Conservation (phyloP, 441 rosid species). For the Bocquillonia castaneifolia region DNA sequence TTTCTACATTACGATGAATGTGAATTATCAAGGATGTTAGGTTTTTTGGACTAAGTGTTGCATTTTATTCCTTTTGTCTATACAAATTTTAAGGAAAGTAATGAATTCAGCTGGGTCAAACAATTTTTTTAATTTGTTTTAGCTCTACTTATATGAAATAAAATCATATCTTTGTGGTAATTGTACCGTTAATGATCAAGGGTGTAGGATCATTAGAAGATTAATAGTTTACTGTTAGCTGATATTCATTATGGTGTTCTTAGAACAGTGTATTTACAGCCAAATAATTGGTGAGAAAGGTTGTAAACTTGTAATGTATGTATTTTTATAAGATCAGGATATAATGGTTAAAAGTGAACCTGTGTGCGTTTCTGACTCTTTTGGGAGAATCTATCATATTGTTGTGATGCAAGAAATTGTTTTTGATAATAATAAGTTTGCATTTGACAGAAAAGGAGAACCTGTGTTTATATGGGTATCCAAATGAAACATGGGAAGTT, state of each 20-base stretch:
- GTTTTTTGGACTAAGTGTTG: background rate
- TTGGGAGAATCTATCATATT: background rate
- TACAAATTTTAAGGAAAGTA: background rate
- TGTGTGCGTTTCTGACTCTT: background rate
- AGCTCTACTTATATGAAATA: background rate
- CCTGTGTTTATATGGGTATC: conserved; percentile 84
- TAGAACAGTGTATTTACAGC: background rate
- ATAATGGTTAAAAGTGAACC: background rate
- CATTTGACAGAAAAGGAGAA: conserved; percentile 75
- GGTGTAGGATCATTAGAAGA: background rate
- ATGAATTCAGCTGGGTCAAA: background rate
- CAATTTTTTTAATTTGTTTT: background rate
- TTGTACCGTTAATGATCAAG: background rate
- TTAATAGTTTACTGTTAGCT: background rate
- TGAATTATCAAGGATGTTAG: background rate
- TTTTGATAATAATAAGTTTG: conserved; percentile 16
- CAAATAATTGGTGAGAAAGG: background rate
- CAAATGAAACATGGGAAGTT: conserved; percentile 92
- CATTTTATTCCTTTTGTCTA: background rate
- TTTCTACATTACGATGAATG: background rate
- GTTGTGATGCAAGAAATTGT: background rate
- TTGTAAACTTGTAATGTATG: too few relatives aligned
- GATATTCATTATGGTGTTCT: background rate
- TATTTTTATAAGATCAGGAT: background rate
- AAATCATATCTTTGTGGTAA: background rate